Evolutionary conservation across 1,284 basidiomycete genomes (phyloP).

Genomic region (Farysia itapuensis): DNA sequence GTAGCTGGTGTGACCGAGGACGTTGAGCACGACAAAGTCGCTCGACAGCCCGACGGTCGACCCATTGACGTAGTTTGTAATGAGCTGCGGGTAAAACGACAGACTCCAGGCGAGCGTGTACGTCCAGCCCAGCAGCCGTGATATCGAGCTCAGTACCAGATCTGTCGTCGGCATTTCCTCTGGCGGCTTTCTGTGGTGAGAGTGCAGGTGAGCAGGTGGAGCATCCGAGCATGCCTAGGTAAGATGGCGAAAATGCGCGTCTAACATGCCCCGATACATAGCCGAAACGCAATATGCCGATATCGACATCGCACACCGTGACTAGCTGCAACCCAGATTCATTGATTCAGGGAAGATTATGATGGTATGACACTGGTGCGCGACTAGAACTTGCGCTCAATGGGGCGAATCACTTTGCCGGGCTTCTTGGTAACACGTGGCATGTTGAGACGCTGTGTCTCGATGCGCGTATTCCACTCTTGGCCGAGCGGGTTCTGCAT

Average conservation of each 20-base stretch:
- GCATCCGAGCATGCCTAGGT: too few relatives aligned
- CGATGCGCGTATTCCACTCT: constrained; percentile 92
- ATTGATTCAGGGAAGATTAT: too few relatives aligned
- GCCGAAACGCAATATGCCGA: too few relatives aligned
- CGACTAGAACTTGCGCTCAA: constrained; percentile 28
- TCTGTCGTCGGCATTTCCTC: too few relatives aligned
- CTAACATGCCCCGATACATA: too few relatives aligned
- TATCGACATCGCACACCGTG: too few relatives aligned
- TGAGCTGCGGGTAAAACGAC: constrained; percentile 54
- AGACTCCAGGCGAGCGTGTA: constrained; percentile 49
- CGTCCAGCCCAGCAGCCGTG: constrained; percentile 46
- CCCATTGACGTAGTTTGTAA: constrained; percentile 23
- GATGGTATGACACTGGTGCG: too few relatives aligned
- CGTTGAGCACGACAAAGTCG: constrained; percentile 51
- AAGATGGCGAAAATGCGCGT: too few relatives aligned
- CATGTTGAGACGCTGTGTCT: constrained; percentile 71
- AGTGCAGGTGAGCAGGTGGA: too few relatives aligned
- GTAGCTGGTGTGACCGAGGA: constrained; percentile 45
- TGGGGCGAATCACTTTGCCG: constrained; percentile 49
- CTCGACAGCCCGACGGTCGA: constrained; percentile 37
- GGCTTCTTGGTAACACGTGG: constrained; percentile 49
- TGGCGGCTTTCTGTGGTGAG: too few relatives aligned
- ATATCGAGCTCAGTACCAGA: constrained; percentile 15
- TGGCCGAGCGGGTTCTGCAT: constrained; percentile 78
- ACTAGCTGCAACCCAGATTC: too few relatives aligned